Base-by-base conservation (phyloP, 257 asterid species). In the Plantago elongata region DNA sequence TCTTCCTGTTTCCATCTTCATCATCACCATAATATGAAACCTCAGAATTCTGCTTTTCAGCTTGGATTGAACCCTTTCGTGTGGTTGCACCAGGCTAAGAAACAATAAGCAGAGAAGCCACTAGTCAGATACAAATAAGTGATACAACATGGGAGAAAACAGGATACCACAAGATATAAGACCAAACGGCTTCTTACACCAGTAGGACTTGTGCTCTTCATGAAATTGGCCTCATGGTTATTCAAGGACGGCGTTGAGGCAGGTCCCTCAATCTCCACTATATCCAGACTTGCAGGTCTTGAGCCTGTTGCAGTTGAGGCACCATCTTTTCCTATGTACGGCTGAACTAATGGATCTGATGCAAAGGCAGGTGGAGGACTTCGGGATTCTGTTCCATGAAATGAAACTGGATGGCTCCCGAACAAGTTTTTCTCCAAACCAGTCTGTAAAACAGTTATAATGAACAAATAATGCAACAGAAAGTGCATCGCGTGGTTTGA, bases 281-380 rank as follows among this genome's bases (percentile, higher is more conserved):
- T 77, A 61, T 80, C 95, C 69, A 78, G 68, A 71, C 72, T 77
- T 29, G 76, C 74, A 8, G 88, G 87, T 56, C 79, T 82, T 58
- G 81, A 75, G 66, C 81, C 81, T 50, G 78, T 55, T 45, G 71
- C 69, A 63, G 57, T 40, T 47, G 85, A 70, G 6, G 65, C 71
- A 38, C 82, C 67, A 68, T 76, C 76, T 49, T 71, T 78, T 55
- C 77, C 85, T 59, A 61, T 68, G 60, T 77, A 61, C n/a, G 75
- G 45, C 61, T 76, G 79, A 58, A 72, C 55, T 63, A 84, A 72
- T 13, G 98, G 95, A 62, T 84, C 90, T 15, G 96, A 77, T 61
- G 91, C 75, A 84, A 91, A 88, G 54, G 96, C 95, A 68, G 88
- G 95, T 52, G 96, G 95, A 22, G 97, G 93, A 75, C 74, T 68